Evolutionary conservation across 2,329 filamentous ascomycete genomes (phyloP).

Genomic region (Fusarium sp.): DNA sequence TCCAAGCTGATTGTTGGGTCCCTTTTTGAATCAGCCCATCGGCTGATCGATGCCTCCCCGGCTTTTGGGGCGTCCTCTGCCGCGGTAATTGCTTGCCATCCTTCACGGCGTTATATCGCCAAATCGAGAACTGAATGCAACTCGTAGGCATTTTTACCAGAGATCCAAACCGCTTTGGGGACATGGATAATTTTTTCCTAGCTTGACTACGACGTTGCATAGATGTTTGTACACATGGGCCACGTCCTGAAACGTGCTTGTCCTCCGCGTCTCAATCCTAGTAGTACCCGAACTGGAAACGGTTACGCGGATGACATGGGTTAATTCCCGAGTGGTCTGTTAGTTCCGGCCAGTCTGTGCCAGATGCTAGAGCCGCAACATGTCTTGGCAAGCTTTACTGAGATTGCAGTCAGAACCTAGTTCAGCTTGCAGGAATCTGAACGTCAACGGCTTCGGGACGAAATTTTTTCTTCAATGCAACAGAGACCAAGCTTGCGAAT

Average conservation of each 20-base stretch:
- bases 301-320: conserved; percentile 3
- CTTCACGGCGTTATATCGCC: not conserved
- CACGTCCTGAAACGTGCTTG: conserved; percentile 15
- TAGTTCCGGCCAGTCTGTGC: not conserved
- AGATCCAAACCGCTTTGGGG: not conserved
- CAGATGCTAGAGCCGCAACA: conserved; percentile 13
- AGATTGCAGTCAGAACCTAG: not conserved
- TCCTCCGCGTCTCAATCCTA: not conserved
- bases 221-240: not conserved
- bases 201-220: not conserved
- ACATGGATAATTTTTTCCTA: not conserved
- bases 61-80: not conserved
- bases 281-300: not conserved
- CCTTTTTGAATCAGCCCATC: not conserved
- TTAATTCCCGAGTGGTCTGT: conserved; percentile 4
- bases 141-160: not conserved
- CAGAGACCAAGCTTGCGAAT: not conserved
- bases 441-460: not conserved
- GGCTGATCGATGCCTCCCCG: not conserved
- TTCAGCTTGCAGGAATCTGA: not conserved
- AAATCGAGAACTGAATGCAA: conserved; percentile 2
- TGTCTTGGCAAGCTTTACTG: conserved; percentile 8
- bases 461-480: not conserved
- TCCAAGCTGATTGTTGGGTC: not conserved
- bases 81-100: not conserved